Conservation (phyloP, 345 rosid genomes). For the Aquilaria yunnanensis region DNA sequence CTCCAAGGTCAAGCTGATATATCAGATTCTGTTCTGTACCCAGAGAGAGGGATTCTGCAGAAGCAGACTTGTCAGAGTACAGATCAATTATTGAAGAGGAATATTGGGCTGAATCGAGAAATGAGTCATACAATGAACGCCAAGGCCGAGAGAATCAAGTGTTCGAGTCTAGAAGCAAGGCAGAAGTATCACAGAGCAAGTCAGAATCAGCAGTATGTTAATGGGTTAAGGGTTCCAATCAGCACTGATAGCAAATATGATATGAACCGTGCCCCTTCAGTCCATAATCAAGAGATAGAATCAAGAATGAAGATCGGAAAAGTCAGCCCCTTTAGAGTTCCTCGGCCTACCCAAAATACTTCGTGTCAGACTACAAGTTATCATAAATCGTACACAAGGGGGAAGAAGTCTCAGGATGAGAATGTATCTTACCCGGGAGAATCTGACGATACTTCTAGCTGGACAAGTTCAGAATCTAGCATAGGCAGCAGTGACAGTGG, state of each 20-base stretch:
- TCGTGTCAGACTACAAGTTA: background rate
- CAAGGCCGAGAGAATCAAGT: constrained; percentile 8
- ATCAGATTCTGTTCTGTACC: background rate
- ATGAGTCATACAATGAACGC: constrained; percentile 1
- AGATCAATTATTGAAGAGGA: constrained; percentile 11
- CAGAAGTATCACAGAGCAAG: background rate
- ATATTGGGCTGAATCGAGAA: constrained; percentile 4
- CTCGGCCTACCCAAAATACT: background rate
- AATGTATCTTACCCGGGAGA: constrained; percentile 10
- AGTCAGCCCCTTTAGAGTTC: constrained; percentile 17
- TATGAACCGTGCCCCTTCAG: constrained; percentile 6
- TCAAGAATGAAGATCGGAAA: background rate
- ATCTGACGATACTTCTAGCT: constrained; percentile 21
- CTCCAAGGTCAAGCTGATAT: constrained; percentile 5
- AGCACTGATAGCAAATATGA: background rate
- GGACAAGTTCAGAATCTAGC: constrained; percentile 18
- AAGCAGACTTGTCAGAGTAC: constrained; percentile 15
- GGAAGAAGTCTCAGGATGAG: constrained; percentile 2
- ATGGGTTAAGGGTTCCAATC: constrained; percentile 16
- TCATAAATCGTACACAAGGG: background rate
- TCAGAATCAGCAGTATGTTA: constrained; percentile 12
- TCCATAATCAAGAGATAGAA: background rate
- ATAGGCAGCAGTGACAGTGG: constrained; percentile 19
- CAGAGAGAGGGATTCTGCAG: constrained; percentile 7
- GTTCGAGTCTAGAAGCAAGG: constrained; percentile 1